Percentiles rank a stretch among this genome's conserved stretches.
phyloP scores from a whole-genome alignment of 2,329 filamentous ascomycete species.

The Fusarium miscanthi region DNA sequence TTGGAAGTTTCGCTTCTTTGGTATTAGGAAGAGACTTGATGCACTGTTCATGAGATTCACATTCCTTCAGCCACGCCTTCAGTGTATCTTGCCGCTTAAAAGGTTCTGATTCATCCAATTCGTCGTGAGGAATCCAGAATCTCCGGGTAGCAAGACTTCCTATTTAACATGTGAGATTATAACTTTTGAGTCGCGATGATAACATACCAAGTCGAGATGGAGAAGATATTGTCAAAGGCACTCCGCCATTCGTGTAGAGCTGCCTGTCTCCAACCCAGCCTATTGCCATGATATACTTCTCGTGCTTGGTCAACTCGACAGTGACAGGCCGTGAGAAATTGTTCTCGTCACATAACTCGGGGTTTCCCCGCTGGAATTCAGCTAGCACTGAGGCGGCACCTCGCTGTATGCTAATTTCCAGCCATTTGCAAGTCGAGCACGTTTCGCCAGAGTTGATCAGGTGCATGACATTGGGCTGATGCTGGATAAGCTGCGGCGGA shows the following conservation, averaged over 20 bases:
- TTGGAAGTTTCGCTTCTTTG: background rate
- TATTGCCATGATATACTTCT: background rate
- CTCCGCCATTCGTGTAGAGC: background rate
- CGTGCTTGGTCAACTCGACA: background rate
- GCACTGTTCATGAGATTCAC: background rate
- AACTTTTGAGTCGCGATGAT: fast-evolving
- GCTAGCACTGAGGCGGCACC: background rate
- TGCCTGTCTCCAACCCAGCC: background rate
- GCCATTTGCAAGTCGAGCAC: conserved; percentile 7
- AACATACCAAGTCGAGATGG: background rate
- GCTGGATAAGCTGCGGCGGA: background rate
- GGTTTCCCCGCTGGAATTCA: background rate
- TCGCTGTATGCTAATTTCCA: background rate
- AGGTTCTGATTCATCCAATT: background rate
- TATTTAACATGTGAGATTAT: fast-evolving
- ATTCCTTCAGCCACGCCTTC: background rate
- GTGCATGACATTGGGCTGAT: background rate
- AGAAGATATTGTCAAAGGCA: background rate
- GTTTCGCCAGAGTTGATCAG: background rate
- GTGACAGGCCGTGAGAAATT: background rate
- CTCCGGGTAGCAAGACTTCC: background rate
- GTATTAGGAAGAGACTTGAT: background rate
- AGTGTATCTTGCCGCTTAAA: background rate
- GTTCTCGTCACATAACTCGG: background rate
- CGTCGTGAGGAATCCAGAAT: background rate